Evolutionary conservation across 176 grass and related monocot species (phyloP).

Genomic region (Stipa capillata): DNA sequence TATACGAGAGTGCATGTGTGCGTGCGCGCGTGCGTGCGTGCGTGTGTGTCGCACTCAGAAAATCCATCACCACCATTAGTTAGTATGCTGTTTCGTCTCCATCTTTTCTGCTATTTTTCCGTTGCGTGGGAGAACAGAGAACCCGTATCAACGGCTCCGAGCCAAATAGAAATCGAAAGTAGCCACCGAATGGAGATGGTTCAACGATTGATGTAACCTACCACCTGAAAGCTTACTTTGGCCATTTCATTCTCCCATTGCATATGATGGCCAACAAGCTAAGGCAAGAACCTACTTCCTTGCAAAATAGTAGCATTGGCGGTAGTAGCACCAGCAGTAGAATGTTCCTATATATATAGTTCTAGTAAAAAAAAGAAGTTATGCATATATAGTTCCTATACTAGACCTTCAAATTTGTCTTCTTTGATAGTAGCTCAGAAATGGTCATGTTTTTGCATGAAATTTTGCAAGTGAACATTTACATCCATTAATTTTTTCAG

Average conservation of each 20-base stretch:
- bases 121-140: background rate
- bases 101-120: background rate
- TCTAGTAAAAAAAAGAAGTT: background rate
- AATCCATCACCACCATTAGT: background rate
- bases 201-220: slow-evolving; percentile 29
- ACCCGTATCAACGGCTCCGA: background rate
- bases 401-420: no score
- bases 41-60: background rate
- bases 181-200: background rate
- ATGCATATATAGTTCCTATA: background rate
- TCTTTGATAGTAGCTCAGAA: no score
- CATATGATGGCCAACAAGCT: background rate
- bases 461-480: no score
- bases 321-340: background rate
- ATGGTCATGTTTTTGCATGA: no score
- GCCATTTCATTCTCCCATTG: background rate
- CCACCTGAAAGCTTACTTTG: background rate
- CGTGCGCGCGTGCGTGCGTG: no score
- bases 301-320: background rate
- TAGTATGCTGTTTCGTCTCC: background rate
- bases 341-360: no score
- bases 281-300: background rate
- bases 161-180: background rate
- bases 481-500: no score
- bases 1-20: no score